Base-by-base conservation (phyloP, 2,329 filamentous ascomycete genomes). In the Onygena corvina region DNA sequence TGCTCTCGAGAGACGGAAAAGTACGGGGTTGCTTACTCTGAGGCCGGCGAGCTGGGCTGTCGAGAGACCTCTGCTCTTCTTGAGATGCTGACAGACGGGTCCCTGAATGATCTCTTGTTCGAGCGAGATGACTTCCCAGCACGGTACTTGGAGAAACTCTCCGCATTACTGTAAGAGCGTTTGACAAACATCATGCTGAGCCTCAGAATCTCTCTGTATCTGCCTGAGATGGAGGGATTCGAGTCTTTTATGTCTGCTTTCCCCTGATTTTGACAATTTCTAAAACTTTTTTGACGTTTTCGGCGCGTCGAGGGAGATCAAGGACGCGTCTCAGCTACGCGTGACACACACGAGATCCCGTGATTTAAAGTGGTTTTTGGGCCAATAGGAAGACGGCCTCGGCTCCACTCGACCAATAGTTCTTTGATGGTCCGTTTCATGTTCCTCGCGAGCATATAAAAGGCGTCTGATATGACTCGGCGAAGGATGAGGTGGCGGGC, bases 101-200 rank as follows among this genome's bases (percentile, higher is more conserved):
- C 59, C 54, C 52, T 55, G 52, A 60, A 61, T 0, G 59, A 61
- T 18, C 53, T 47, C 40, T 60, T 58, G 6, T 20, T 51, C 46
- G 54, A 55, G 29, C 57, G 57, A 50, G 56, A 55, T 23, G 58
- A 51, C 51, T 61, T 61, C 48, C 56, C 54, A 11, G 59, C 57
- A 40, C 59, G 59, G 53, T 61, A 57, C 47, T 60, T 61, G 35
- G 53, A 59, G 51, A 60, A 61, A 52, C 59, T 61, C 36, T 59
- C 59, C 11, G 56, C 50, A 31, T 59, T 56, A 49, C 50, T 54
- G 20, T 55, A 53, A 42, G 53, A 51, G 2, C 51, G 46, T 50
- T 47, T 53, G 46, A 47, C 25, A 31, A 56, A 56, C 54, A 56
- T 56, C 53, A 33, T 46, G 29, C 4, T 16, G 9, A 9, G 9